Evolutionary conservation across 345 rosid genomes (phyloP).

Genomic region (Dipteronia sinensis): DNA sequence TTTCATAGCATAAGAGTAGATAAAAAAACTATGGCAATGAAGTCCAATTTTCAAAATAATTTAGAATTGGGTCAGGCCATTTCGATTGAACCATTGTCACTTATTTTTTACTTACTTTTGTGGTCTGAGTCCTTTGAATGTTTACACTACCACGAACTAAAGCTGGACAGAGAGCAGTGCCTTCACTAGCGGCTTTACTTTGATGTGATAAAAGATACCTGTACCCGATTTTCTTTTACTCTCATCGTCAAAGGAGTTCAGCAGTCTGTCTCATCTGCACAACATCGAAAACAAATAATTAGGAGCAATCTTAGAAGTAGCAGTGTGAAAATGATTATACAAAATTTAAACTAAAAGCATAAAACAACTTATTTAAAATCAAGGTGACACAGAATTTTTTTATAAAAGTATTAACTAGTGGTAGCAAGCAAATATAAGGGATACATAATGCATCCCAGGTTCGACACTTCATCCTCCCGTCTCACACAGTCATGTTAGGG

Average conservation of each 20-base stretch:
- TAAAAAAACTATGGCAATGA: not conserved
- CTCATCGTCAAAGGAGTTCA: not conserved
- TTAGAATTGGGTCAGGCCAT: not conserved
- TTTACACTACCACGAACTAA: not conserved
- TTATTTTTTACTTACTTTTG: not conserved
- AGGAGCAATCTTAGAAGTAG: conserved; percentile 14
- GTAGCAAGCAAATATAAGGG: not conserved
- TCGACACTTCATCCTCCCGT: not conserved
- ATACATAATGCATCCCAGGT: not conserved
- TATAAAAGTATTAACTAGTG: not conserved
- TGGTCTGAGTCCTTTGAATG: too few species aligned
- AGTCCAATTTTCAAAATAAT: not conserved
- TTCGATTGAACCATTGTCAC: not conserved
- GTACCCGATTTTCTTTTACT: conserved; percentile 6
- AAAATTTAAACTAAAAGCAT: not conserved
- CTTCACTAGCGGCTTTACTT: not conserved
- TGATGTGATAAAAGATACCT: not conserved
- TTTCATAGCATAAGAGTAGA: not conserved
- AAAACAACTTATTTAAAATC: not conserved
- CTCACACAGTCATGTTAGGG: conserved; percentile 4
- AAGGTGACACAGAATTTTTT: conserved; percentile 5
- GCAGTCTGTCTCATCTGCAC: conserved; percentile 26
- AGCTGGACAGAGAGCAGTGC: not conserved
- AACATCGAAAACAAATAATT: conserved; percentile 22
- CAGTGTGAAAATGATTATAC: not conserved